These are phyloP conservation scores for Botrytis hyacinthi DNA, from an alignment of 2,329 filamentous ascomycete species.

Conservation along the genomic window DNA sequence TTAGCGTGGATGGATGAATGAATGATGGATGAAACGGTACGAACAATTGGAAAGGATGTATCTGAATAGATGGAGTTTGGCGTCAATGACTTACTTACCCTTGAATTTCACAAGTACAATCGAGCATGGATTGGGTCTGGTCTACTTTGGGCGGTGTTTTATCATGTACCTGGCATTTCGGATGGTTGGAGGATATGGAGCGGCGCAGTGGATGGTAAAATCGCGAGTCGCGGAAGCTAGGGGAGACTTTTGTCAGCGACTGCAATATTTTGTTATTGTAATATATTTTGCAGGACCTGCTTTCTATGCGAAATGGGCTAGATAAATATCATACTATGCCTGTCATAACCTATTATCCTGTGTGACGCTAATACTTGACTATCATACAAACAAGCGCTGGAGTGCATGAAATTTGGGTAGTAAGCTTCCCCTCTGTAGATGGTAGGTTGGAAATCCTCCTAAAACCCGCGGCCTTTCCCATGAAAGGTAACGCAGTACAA, in stretches of 20 bases:
- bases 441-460: neutral
- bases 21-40: constrained; percentile 1
- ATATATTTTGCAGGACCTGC: neutral
- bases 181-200: neutral
- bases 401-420: neutral
- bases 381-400: neutral
- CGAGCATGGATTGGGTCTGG: constrained; percentile 2
- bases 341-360: neutral
- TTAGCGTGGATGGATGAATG: neutral
- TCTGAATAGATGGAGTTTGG: constrained; percentile 14
- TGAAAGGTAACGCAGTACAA: neutral
- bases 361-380: neutral
- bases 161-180: neutral
- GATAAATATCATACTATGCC: neutral
- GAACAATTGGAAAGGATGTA: constrained; percentile 10
- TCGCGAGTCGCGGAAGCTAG: neutral
- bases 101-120: neutral
- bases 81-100: neutral
- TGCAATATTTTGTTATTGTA: neutral
- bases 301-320: neutral
- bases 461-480: neutral
- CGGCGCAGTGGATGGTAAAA: neutral
- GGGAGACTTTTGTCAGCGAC: neutral
- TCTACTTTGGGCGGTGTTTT: constrained; percentile 4
- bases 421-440: neutral